Evolutionary conservation across 1,284 basidiomycete genomes (phyloP).

Genomic region (Tetrapyrgos nigripes): DNA sequence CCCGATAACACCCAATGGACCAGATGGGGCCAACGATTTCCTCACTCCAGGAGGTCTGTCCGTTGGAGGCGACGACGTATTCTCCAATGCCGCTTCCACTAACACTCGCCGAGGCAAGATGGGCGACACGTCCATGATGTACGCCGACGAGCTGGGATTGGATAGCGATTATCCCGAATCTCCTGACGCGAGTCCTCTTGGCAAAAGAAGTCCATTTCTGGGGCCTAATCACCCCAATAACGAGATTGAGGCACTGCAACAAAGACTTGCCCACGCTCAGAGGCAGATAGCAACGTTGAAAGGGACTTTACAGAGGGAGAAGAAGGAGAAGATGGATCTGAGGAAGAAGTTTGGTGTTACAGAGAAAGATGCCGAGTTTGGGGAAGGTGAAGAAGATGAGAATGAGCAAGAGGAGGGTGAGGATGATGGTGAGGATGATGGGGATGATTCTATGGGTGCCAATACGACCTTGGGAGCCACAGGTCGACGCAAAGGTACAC

Average conservation of each 20-base stretch:
- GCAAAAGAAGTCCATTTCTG: constrained; percentile 44
- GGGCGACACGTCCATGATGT: constrained; percentile 42
- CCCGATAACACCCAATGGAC: constrained; percentile 69
- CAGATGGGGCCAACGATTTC: constrained; percentile 48
- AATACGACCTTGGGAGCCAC: constrained; percentile 14
- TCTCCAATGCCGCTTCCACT: constrained; percentile 67
- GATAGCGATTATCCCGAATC: constrained; percentile 60
- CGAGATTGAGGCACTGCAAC: constrained; percentile 81
- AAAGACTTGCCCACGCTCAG: constrained; percentile 82
- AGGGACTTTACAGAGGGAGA: constrained; percentile 79
- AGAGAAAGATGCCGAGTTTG: constrained; percentile 42
- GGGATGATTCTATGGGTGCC: constrained; percentile 37
- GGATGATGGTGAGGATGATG: constrained; percentile 50
- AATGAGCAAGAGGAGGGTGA: constrained; percentile 50
- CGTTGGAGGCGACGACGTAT: constrained; percentile 72
- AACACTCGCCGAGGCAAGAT: constrained; percentile 48
- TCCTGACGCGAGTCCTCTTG: constrained; percentile 71
- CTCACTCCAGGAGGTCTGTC: constrained; percentile 62
- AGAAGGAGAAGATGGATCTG: constrained; percentile 75
- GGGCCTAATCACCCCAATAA: constrained; percentile 76
- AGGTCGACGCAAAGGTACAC: constrained; percentile 37
- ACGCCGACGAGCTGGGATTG: constrained; percentile 39
- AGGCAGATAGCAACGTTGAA: constrained; percentile 83
- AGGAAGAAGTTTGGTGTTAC: constrained; percentile 55
- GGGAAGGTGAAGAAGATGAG: constrained; percentile 46